A percentile compares a stretch with the other conserved stretches of the same genome.
phyloP scores from a whole-genome alignment of 2,329 filamentous ascomycete genomes.

The Emmonsiellopsis sp. region DNA sequence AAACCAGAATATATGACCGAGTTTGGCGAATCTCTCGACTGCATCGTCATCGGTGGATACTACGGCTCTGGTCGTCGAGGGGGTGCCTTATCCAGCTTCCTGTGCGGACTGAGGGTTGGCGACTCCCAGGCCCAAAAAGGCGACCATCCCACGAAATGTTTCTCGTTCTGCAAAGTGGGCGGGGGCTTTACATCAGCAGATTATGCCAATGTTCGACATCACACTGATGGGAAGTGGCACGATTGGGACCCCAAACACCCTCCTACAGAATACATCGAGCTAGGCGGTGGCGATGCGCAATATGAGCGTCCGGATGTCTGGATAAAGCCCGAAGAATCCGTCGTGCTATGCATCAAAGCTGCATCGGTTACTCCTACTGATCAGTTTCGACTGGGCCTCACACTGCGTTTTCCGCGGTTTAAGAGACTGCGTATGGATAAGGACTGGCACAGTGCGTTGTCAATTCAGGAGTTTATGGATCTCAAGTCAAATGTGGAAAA shows the following conservation, averaged over 20 bases:
- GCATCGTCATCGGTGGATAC: slow-evolving; percentile 82
- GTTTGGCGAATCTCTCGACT: slow-evolving; percentile 87
- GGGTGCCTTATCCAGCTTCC: slow-evolving; percentile 71
- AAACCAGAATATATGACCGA: slow-evolving; percentile 98
- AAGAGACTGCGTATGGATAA: slow-evolving; percentile 74
- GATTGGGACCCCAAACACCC: slow-evolving; percentile 73
- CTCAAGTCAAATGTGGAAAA: slow-evolving; percentile 61
- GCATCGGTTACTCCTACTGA: slow-evolving; percentile 67
- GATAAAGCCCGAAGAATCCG: slow-evolving; percentile 81
- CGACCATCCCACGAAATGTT: slow-evolving; percentile 62
- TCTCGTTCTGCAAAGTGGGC: slow-evolving; percentile 97
- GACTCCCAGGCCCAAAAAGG: slow-evolving; percentile 53
- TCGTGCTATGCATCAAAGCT: slow-evolving; percentile 84
- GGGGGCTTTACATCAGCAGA: slow-evolving; percentile 81
- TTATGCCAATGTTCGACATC: slow-evolving; percentile 71
- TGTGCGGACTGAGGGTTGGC: slow-evolving; percentile 78
- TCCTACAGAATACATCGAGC: slow-evolving; percentile 67
- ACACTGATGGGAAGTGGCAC: slow-evolving; percentile 85
- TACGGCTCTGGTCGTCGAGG: slow-evolving; percentile 82
- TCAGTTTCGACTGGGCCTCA: slow-evolving; percentile 66
- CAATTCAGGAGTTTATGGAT: slow-evolving; percentile 65
- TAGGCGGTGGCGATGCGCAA: slow-evolving; percentile 68
- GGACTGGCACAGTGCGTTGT: slow-evolving; percentile 70
- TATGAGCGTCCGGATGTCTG: slow-evolving; percentile 79
- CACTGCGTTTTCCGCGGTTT: slow-evolving; percentile 86